Evolutionary conservation across 176 grass and related monocot species (phyloP), one percentile per base, ranked within the genome.

Genomic region (Saccharum spontaneum): DNA sequence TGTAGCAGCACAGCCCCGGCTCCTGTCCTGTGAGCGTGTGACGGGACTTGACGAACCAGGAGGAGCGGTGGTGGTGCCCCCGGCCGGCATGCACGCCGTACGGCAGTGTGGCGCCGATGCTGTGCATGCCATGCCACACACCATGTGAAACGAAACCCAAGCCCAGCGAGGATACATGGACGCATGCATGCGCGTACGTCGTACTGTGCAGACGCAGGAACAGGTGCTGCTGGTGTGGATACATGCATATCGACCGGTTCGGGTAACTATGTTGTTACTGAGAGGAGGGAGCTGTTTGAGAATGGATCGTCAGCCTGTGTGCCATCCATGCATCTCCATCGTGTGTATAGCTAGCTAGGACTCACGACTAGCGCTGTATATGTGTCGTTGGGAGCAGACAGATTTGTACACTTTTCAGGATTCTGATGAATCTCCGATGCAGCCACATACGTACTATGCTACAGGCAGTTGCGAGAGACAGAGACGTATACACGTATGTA

Each of bases 351-450:
- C 20, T 34, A 34, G 33, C 33, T 34, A 73, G 71, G 80, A 18
- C 55, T 57, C 49, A 12, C 39, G 67, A 30, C 80, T 26, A 3
- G 11, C 44, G 66, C 75, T 79, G 60, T 74, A 59, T 67, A 9
- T 23, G 45, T 34, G 87, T 84, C 80, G 67, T 20, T 71, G 70
- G 38, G 76, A 80, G 82, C 82, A 60, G 78, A 38, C 87, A 84
- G 34, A 89, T 89, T 79, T 89, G 87, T 75, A 68, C 73, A 67
- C 76, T 75, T 88, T 75, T 84, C 69, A 75, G 87, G 78, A 84
- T 84, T 66, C 75, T 73, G 75, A 41, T 65, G 74, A 41, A 73
- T 84, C 77, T 76, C 75, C 6, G 22, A 75, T 78, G 64, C 76
- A 46, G 87, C 38, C 72, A 1, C 40, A 39, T 62, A 50, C 52